Percentiles rank a stretch among this genome's conserved stretches.
Conservation (phyloP, 495 filamentous ascomycete species). For the Hyaloscypha bicolor region DNA sequence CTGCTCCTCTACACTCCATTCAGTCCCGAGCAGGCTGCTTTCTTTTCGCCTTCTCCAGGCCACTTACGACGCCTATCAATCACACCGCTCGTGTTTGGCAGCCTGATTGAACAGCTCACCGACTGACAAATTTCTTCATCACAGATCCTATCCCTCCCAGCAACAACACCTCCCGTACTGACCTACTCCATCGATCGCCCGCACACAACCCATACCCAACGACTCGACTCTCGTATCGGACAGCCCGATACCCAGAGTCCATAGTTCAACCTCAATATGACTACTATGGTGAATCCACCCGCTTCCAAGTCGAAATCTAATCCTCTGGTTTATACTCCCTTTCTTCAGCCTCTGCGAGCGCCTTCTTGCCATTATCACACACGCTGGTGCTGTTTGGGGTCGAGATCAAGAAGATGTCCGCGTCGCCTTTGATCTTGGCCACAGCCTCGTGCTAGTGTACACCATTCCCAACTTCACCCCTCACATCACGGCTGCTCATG, state of each 20-base stretch:
- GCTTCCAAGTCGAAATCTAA: slow-evolving; percentile 37
- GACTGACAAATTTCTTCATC: slow-evolving; percentile 25
- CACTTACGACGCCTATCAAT: slow-evolving; percentile 27
- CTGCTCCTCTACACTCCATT: slow-evolving; percentile 8
- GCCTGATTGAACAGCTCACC: slow-evolving; percentile 22
- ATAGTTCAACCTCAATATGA: slow-evolving; percentile 46
- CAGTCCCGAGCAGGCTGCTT: slow-evolving; percentile 8
- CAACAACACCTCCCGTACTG: slow-evolving; percentile 17
- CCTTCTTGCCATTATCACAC: slow-evolving; percentile 28
- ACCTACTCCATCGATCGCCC: slow-evolving; percentile 23
- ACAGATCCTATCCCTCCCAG: slow-evolving; percentile 20
- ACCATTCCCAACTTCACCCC: slow-evolving; percentile 14
- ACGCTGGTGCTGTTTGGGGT: slow-evolving; percentile 22
- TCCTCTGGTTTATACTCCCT: slow-evolving; percentile 42
- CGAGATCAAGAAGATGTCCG: slow-evolving; percentile 11
- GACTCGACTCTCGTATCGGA: slow-evolving; percentile 34
- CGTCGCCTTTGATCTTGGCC: slow-evolving; percentile 19
- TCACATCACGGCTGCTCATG: slow-evolving; percentile 4
- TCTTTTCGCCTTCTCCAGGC: slow-evolving; percentile 13
- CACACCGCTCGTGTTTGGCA: slow-evolving; percentile 32
- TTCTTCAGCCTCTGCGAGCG: slow-evolving; percentile 35
- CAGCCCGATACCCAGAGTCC: slow-evolving; percentile 35
- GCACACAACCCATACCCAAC: slow-evolving; percentile 19
- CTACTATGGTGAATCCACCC: slow-evolving; percentile 52
- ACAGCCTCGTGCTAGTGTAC: slow-evolving; percentile 26